Conservation (phyloP, 2,329 filamentous ascomycete genomes). For the Aspergillus sp. region DNA sequence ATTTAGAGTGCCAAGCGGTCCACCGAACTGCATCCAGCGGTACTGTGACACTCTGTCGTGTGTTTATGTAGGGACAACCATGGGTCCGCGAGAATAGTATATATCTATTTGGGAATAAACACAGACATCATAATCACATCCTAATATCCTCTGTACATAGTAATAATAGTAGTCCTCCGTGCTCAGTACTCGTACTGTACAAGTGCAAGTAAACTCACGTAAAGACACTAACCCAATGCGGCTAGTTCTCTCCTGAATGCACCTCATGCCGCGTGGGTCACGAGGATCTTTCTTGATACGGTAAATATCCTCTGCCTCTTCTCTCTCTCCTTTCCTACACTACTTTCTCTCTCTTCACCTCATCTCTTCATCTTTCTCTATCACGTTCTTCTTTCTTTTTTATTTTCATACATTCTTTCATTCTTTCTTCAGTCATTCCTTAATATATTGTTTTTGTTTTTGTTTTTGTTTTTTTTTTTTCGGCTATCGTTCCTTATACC, state of each 20-base stretch:
- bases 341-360: slow-evolving; percentile 6
- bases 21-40: no score
- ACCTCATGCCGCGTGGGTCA: slow-evolving; percentile 14
- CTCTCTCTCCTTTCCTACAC: slow-evolving; percentile 10
- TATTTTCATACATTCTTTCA: slow-evolving; percentile 3
- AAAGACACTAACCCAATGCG: background rate
- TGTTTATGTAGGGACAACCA: no score
- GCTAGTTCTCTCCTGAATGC: slow-evolving; percentile 12
- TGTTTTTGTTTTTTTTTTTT: no score
- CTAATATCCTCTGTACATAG: no score
- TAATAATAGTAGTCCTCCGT: no score
- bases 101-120: no score
- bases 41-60: no score
- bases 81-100: no score
- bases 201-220: no score
- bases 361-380: background rate
- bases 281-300: slow-evolving; percentile 13
- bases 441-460: background rate
- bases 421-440: background rate
- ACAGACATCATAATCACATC: no score
- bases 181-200: no score
- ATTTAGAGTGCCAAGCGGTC: no score
- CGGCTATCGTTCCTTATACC: slow-evolving; percentile 1
- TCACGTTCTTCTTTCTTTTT: slow-evolving; percentile 6
- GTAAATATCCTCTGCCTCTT: slow-evolving; percentile 10